These are phyloP conservation scores for Aaosphaeria arxii DNA, from an alignment of 2,329 filamentous ascomycete species.

Conservation along the genomic window DNA sequence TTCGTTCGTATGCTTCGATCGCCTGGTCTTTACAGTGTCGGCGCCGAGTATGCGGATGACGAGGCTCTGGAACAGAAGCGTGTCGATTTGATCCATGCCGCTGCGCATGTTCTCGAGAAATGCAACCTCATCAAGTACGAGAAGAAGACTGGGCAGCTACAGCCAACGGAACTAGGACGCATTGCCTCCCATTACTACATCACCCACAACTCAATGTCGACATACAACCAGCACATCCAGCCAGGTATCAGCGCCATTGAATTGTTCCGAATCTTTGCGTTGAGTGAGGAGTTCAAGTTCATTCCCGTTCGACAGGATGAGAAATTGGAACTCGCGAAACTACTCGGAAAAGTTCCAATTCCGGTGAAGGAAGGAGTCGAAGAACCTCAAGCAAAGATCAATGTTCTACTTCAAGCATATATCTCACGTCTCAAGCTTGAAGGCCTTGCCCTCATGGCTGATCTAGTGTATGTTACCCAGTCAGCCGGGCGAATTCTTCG, in stretches of 20 bases:
- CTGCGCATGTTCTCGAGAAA: constrained; percentile 80
- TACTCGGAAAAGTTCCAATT: constrained; percentile 85
- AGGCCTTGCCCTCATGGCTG: constrained; percentile 92
- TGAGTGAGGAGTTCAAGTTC: constrained; percentile 98
- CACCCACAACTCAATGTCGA: constrained; percentile 92
- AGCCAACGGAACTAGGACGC: constrained; percentile 88
- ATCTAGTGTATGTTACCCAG: constrained; percentile 98
- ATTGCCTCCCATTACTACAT: constrained; percentile 99
- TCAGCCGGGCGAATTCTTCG: constrained; percentile 94
- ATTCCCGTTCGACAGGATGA: constrained; percentile 97
- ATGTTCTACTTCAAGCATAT: constrained; percentile 92
- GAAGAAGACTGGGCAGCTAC: constrained; percentile 83
- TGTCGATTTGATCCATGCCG: constrained; percentile 95
- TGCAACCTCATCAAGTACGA: constrained; percentile 93
- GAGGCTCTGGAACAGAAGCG: constrained; percentile 90
- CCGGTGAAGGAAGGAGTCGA: constrained; percentile 98
- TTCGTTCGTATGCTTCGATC: constrained; percentile 97
- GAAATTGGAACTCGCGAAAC: constrained; percentile 91
- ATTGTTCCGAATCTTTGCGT: constrained; percentile 91
- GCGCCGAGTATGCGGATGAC: constrained; percentile 92
- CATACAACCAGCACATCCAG: constrained; percentile 93
- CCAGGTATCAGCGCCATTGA: constrained; percentile 91
- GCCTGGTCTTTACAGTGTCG: constrained; percentile 91
- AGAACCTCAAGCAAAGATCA: constrained; percentile 96
- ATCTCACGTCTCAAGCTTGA: constrained; percentile 94